Percentiles rank a stretch among this genome's conserved stretches.
These are phyloP conservation scores for Chaetomiaceae sp. DNA, from an alignment of 2,329 filamentous ascomycete species.

Conservation along the genomic window DNA sequence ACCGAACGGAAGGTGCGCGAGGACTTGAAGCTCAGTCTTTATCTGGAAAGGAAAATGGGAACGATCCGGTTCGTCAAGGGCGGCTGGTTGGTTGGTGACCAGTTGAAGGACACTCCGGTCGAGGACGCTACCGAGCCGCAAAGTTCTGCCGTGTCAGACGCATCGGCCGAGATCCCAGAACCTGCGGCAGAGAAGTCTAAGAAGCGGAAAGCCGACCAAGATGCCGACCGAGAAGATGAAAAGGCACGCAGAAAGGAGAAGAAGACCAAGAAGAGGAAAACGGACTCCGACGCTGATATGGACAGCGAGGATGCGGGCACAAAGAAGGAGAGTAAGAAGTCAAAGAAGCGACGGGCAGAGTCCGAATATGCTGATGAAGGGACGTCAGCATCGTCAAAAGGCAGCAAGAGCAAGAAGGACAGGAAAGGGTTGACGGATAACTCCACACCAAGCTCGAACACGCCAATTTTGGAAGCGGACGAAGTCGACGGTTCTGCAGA, in stretches of 20 bases:
- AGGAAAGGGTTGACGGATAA: constrained; percentile 13
- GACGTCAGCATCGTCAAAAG: constrained; percentile 27
- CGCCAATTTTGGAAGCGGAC: background rate
- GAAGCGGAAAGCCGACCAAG: constrained; percentile 24
- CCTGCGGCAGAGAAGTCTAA: constrained; percentile 25
- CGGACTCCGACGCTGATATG: constrained; percentile 32
- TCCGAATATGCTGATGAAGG: constrained; percentile 29
- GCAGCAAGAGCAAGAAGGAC: constrained; percentile 26
- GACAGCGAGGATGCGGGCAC: constrained; percentile 21
- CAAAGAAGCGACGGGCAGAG: constrained; percentile 45
- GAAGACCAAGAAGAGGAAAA: constrained; percentile 47
- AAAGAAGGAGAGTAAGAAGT: constrained; percentile 36
- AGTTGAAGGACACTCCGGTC: constrained; percentile 43
- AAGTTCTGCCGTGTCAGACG: constrained; percentile 11
- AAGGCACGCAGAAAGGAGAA: constrained; percentile 36
- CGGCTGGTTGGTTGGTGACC: constrained; percentile 60
- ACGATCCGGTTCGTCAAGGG: constrained; percentile 80
- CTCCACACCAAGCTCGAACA: constrained; percentile 1
- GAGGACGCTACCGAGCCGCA: constrained; percentile 17
- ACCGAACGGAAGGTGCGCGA: constrained; percentile 62
- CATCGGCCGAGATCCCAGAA: constrained; percentile 13
- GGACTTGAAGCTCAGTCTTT: constrained; percentile 65
- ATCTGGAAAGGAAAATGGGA: constrained; percentile 70
- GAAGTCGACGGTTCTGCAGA: constrained; percentile 5
- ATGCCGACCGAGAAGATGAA: constrained; percentile 16